phyloP scores from a whole-genome alignment of 2,329 filamentous ascomycete species.

The Cercospora sojina region DNA sequence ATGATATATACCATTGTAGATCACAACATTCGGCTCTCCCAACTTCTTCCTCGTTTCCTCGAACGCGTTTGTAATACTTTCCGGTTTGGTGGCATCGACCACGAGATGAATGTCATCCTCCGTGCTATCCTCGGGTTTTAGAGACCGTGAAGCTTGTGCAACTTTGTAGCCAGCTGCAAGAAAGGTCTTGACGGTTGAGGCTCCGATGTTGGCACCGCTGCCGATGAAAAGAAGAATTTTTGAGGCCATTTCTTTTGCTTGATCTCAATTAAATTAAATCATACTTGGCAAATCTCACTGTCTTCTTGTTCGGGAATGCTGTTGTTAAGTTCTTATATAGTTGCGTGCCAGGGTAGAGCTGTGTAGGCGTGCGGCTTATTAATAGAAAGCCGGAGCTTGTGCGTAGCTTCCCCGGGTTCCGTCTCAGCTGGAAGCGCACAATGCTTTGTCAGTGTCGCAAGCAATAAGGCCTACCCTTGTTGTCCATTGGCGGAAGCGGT shows the following conservation, averaged over 20 bases:
- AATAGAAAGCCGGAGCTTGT: background rate
- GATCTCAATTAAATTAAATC: background rate
- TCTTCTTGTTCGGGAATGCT: background rate
- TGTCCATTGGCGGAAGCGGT: background rate
- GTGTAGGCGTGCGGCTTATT: background rate
- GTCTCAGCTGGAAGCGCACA: background rate
- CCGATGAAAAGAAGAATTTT: conserved; percentile 45
- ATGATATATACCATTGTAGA: conserved; percentile 42
- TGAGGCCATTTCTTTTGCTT: background rate
- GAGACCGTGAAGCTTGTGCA: conserved; percentile 43
- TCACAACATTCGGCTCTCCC: conserved; percentile 45
- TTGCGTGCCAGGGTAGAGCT: background rate
- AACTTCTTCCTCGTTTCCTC: conserved; percentile 40
- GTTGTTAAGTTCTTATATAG: background rate
- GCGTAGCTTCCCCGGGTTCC: background rate
- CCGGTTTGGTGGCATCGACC: conserved; percentile 42
- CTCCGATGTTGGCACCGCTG: conserved; percentile 45
- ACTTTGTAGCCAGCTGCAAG: conserved; percentile 46
- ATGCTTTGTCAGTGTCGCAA: background rate
- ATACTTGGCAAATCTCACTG: background rate
- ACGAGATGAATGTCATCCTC: conserved; percentile 7
- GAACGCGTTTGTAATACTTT: conserved; percentile 42
- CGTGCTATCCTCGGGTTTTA: conserved; percentile 24
- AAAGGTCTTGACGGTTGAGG: conserved; percentile 41
- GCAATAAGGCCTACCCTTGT: background rate